Base-by-base conservation (phyloP, 106 monocot genomes). In the Dendrobium huoshanense region DNA sequence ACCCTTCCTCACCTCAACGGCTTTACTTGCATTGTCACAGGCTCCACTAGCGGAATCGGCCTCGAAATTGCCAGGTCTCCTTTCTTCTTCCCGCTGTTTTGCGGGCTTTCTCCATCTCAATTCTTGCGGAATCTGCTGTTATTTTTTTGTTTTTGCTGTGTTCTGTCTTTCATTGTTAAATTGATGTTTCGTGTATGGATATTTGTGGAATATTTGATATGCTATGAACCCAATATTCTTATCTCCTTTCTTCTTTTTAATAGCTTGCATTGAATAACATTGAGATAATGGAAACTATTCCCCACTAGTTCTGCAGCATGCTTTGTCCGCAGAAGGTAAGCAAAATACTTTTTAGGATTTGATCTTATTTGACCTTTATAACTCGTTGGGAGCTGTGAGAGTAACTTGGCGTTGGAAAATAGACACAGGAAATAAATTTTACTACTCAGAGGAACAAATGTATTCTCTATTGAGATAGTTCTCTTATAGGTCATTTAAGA, bases 11-110 rank as follows among this genome's bases (percentile, higher is more conserved):
- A 90, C 41, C 89, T 99, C 74, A 84, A 89, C 41, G 92, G 87
- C 42, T 10, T 86, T 81, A 91, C 92, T 73, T 92, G 59, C 82
- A 79, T 99, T 73, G 90, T 99, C 83, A 99, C 98, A 24, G 98
- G 95, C 42, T 79, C 85, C 78, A 99, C 98, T 81, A 95, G 95
- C 73, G 98, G 98, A 56, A 99, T 99, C 72, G 98, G 98, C 65
- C 88, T 95, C 78, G 82, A 93, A 55, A 95, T 88, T 75, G 93
- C 95, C 43, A 86, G 91, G 98, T 99, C 43, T 72, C 55, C 37
- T 40, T n/a, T 47, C 22, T 27, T 51, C 25, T 33, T 18, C 45
- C 25, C 72, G n/a, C 33, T 70, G 27, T 15, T 29, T 13, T 70
- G 27, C 11, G 33, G 61, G 61, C 61, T n/a, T 19, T 61, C 18